A percentile compares a stretch with the other conserved stretches of the same genome.
These are phyloP conservation scores for Trifolium pratense DNA, from an alignment of 306 rosid genomes.

Conservation along the genomic window DNA sequence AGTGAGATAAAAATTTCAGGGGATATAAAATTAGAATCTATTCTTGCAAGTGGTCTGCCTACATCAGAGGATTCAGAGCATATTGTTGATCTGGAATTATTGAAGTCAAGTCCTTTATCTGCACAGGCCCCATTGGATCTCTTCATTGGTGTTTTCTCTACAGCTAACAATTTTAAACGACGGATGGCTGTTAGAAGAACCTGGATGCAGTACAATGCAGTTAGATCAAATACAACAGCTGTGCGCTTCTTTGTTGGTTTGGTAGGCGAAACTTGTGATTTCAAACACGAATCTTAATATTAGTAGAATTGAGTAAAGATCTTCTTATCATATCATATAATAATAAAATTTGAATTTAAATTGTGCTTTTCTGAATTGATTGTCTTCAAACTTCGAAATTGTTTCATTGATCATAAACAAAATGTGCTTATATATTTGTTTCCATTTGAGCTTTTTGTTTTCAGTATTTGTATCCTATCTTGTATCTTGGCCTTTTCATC, in stretches of 20 bases:
- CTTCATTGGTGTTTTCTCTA: constrained; percentile 93
- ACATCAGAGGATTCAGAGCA: constrained; percentile 97
- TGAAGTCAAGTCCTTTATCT: constrained; percentile 68
- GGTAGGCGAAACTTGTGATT: constrained; percentile 64
- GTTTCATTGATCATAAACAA: constrained; percentile 21
- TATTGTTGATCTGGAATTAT: constrained; percentile 70
- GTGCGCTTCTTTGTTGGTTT: constrained; percentile 98
- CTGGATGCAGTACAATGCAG: constrained; percentile 97
- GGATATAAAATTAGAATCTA: constrained; percentile 80
- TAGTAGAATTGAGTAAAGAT: constrained; percentile 17
- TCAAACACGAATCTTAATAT: constrained; percentile 21
- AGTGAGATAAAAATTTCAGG: constrained; percentile 80
- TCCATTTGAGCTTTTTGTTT: constrained; percentile 28
- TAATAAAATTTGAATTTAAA: constrained; percentile 9
- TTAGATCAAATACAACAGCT: constrained; percentile 68
- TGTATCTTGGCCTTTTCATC: constrained; percentile 25
- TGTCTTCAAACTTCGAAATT: constrained; percentile 12
- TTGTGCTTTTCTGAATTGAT: constrained; percentile 24
- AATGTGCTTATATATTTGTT: constrained; percentile 20
- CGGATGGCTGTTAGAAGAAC: constrained; percentile 99
- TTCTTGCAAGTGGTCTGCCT: constrained; percentile 93
- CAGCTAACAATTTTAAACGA: constrained; percentile 94
- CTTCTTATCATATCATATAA: constrained; percentile 2
- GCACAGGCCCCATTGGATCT: constrained; percentile 64
- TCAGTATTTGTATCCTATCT: constrained; percentile 1